Conservation (phyloP, 768 basidiomycete genomes). For the Asterophora parasitica region DNA sequence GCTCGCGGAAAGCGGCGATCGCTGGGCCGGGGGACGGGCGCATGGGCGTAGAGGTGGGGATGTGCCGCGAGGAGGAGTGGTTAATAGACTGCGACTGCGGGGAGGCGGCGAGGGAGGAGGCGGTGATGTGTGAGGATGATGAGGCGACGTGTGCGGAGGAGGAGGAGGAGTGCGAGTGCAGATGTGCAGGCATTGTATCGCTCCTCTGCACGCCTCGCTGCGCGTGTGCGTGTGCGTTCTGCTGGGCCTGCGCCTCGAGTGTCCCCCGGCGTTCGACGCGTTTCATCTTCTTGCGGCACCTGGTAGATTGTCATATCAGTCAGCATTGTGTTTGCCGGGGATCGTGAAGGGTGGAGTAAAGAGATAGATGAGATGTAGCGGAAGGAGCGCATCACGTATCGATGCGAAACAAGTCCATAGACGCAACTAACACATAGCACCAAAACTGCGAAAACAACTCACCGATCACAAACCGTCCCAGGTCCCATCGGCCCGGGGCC, state of each 20-base stretch:
- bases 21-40: too few relatives aligned
- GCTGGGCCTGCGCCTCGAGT: slow-evolving; percentile 39
- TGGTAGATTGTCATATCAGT: too few relatives aligned
- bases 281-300: slow-evolving; percentile 85
- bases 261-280: slow-evolving; percentile 73
- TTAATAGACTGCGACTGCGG: not conserved
- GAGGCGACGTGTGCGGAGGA: not conserved
- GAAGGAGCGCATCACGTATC: too few relatives aligned
- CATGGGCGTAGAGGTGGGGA: not conserved
- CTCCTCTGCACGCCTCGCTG: not conserved
- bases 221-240: slow-evolving; percentile 18
- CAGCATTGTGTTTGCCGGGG: too few relatives aligned
- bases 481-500: slow-evolving; percentile 81
- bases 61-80: slow-evolving; percentile 8
- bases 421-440: too few relatives aligned
- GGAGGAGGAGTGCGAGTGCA: not conserved
- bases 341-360: too few relatives aligned
- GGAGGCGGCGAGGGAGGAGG: too few relatives aligned
- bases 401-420: too few relatives aligned
- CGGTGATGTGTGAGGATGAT: not conserved
- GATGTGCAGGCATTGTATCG: too few relatives aligned
- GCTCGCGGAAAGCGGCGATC: too few relatives aligned
- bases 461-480: slow-evolving; percentile 80
- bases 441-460: too few relatives aligned
- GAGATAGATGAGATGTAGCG: too few relatives aligned